Evolutionary conservation across 208 protist genomes (phyloP).

Genomic region (Trypanosoma grayi): DNA sequence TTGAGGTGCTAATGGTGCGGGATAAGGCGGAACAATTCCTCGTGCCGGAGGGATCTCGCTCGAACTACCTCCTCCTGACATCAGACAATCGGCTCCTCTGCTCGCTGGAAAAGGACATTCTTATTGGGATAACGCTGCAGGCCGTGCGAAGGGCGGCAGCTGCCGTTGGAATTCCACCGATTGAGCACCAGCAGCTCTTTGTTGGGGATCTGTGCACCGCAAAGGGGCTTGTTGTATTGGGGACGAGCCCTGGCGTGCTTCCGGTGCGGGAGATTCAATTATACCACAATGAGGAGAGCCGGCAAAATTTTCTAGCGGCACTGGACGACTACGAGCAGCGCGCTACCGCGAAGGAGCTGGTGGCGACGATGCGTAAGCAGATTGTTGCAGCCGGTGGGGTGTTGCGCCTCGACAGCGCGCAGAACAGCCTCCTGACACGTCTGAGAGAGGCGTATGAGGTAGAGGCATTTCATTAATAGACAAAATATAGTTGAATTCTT

Average conservation of each 20-base stretch:
- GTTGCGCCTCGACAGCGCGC: slow-evolving; percentile 21
- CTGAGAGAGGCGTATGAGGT: slow-evolving; percentile 30
- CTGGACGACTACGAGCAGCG: slow-evolving; percentile 16
- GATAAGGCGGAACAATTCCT: slow-evolving; percentile 42
- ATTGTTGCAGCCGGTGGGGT: slow-evolving; percentile 14
- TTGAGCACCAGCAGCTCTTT: slow-evolving; percentile 50
- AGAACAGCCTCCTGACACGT: slow-evolving; percentile 11
- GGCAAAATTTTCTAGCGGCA: slow-evolving; percentile 32
- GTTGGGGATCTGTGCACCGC: slow-evolving; percentile 53
- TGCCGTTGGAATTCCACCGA: slow-evolving; percentile 27
- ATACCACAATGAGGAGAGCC: slow-evolving; percentile 43
- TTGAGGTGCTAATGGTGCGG: slow-evolving; percentile 70
- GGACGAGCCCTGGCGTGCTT: slow-evolving; percentile 71
- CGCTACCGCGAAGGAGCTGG: background rate
- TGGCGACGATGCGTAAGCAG: background rate
- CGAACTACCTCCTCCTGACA: slow-evolving; percentile 72
- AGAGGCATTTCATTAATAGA: slow-evolving; percentile 21
- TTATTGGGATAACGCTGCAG: slow-evolving; percentile 70
- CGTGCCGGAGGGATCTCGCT: slow-evolving; percentile 79
- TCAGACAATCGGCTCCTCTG: slow-evolving; percentile 43
- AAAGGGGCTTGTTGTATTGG: slow-evolving; percentile 59
- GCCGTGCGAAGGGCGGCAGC: slow-evolving; percentile 32
- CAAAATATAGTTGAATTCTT: too few relatives aligned
- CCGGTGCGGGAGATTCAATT: slow-evolving; percentile 62
- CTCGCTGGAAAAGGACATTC: slow-evolving; percentile 66